Evolutionary conservation across 306 rosid genomes (phyloP).

Genomic region (Vigna hirtella): DNA sequence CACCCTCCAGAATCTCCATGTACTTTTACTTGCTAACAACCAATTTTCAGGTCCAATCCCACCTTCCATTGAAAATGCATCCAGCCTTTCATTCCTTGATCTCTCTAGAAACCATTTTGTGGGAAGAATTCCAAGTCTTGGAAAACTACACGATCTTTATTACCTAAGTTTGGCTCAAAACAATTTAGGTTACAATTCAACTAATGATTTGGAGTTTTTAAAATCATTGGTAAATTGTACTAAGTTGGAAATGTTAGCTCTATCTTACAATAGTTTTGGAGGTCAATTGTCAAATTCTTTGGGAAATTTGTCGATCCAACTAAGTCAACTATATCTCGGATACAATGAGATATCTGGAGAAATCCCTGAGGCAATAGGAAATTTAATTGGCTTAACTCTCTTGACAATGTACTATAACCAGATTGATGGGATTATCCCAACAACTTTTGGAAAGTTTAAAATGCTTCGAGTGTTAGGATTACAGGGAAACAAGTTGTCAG

Average conservation of each 20-base stretch:
- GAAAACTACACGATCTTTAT: not conserved
- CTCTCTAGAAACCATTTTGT: too few species aligned
- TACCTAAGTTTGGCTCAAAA: not conserved
- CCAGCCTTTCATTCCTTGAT: not conserved
- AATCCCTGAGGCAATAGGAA: not conserved
- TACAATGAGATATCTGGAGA: not conserved
- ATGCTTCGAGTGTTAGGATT: not conserved
- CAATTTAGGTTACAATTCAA: not conserved
- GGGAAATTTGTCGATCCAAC: not conserved
- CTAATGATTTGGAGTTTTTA: not conserved
- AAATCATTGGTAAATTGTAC: not conserved
- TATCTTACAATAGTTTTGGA: too few species aligned
- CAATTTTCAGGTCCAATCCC: too few species aligned
- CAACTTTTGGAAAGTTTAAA: not conserved
- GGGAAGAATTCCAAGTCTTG: not conserved
- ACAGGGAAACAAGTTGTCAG: not conserved
- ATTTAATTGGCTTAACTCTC: not conserved
- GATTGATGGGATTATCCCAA: not conserved
- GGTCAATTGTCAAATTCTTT: too few species aligned
- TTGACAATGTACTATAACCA: not conserved
- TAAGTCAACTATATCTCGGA: not conserved
- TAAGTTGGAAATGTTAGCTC: not conserved
- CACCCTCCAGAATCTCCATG: too few species aligned
- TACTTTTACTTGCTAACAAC: rapidly evolving
- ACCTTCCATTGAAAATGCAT: not conserved